Evolutionary conservation across 176 grass and related monocot genomes (phyloP).

Genomic region (Coix lacrymajobi): DNA sequence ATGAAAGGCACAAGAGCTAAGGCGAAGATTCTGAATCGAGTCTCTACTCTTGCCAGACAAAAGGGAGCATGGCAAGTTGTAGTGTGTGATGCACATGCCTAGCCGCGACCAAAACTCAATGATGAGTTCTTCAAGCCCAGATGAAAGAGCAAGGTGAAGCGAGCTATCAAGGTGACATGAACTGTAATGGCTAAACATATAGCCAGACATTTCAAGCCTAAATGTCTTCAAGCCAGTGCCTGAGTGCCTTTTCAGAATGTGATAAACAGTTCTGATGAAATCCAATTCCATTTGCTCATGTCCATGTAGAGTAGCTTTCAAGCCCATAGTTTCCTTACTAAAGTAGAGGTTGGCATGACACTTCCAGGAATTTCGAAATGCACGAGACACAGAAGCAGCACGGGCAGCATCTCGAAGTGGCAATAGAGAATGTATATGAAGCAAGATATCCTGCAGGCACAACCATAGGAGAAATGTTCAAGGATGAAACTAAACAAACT

Average conservation of each 20-base stretch:
- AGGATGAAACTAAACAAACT: neutral
- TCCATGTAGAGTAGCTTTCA: neutral
- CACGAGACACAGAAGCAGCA: neutral
- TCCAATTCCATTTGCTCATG: neutral
- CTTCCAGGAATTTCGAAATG: slow-evolving; percentile 2
- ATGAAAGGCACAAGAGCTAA: neutral
- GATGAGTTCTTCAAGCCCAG: slow-evolving; percentile 2
- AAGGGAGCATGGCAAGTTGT: slow-evolving; percentile 18
- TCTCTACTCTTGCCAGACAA: neutral
- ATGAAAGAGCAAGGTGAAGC: slow-evolving; percentile 12
- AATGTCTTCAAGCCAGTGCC: slow-evolving; percentile 5
- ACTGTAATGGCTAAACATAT: no score
- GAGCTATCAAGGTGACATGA: neutral
- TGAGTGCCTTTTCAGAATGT: slow-evolving; percentile 7
- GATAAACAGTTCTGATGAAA: neutral
- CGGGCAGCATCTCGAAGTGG: neutral
- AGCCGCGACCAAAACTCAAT: neutral
- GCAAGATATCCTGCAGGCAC: neutral
- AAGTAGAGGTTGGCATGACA: neutral
- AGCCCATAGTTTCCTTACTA: neutral
- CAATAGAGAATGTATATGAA: neutral
- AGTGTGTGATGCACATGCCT: neutral
- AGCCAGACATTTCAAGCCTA: neutral
- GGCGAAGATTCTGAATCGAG: neutral
- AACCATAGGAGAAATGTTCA: neutral